phyloP scores from a whole-genome alignment of 208 protist genomes.

The Angomonas deanei region DNA sequence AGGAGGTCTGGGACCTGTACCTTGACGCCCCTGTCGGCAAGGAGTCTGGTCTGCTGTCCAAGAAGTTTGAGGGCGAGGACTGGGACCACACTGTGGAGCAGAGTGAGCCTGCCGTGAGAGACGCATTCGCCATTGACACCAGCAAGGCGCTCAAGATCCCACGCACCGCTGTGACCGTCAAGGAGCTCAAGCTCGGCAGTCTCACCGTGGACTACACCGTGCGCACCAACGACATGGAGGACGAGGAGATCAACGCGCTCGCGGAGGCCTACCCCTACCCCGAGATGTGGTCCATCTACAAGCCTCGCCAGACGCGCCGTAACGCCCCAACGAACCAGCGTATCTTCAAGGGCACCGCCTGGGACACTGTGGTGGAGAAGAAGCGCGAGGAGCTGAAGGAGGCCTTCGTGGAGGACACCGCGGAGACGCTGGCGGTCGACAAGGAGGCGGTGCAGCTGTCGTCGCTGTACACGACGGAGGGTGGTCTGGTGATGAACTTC shows the following conservation, averaged over 20 bases:
- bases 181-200: slow-evolving; percentile 14
- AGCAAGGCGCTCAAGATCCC: slow-evolving; percentile 21
- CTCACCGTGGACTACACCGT: slow-evolving; percentile 21
- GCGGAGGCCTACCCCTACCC: slow-evolving; percentile 20
- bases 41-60: slow-evolving; percentile 14
- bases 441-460: slow-evolving; percentile 13
- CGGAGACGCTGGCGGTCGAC: slow-evolving; percentile 10
- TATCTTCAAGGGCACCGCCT: slow-evolving; percentile 15
- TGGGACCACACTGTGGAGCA: slow-evolving; percentile 30
- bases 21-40: slow-evolving; percentile 10
- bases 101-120: slow-evolving; percentile 9
- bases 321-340: slow-evolving; percentile 12
- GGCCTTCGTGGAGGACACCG: slow-evolving; percentile 25
- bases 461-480: slow-evolving; percentile 21
- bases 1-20: slow-evolving; percentile 34
- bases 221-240: slow-evolving; percentile 2
- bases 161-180: slow-evolving; percentile 16
- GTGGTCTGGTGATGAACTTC: slow-evolving; percentile 38
- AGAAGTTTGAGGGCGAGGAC: slow-evolving; percentile 27
- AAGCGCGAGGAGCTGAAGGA: slow-evolving; percentile 12
- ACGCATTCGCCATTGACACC: slow-evolving; percentile 22
- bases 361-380: slow-evolving; percentile 14
- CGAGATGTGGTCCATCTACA: slow-evolving; percentile 49
- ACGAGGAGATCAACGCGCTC: slow-evolving; percentile 26
- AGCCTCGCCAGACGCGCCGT: slow-evolving; percentile 20